Conservation (phyloP, 2,329 filamentous ascomycete species). For the Fusarium sp. region DNA sequence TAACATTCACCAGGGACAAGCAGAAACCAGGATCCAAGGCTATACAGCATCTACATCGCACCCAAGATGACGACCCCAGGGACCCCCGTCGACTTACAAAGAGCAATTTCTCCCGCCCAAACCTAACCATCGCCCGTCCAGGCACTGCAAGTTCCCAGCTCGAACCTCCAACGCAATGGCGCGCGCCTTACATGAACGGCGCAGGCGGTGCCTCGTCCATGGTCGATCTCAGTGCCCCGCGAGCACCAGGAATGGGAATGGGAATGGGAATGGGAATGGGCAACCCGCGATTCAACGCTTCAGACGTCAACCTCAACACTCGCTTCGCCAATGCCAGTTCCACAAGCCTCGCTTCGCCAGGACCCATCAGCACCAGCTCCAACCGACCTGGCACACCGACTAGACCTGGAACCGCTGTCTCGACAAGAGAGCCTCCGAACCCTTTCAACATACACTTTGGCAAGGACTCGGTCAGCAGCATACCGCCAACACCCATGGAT, state of each 20-base stretch:
- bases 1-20: conserved; percentile 40
- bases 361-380: conserved; percentile 38
- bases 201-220: conserved; percentile 57
- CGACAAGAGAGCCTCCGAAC: conserved; percentile 56
- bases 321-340: conserved; percentile 52
- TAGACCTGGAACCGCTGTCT: conserved; percentile 51
- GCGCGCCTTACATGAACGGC: conserved; percentile 51
- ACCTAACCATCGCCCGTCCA: conserved; percentile 51
- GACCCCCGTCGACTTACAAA: conserved; percentile 50
- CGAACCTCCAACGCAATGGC: conserved; percentile 44
- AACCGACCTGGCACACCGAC: conserved; percentile 43
- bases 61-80: conserved; percentile 18
- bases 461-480: conserved; percentile 45
- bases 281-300: conserved; percentile 48
- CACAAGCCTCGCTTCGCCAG: conserved; percentile 50
- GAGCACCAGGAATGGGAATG: conserved; percentile 41
- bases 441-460: conserved; percentile 61
- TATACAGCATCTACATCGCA: conserved; percentile 28
- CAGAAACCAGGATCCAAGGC: conserved; percentile 27
- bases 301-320: conserved; percentile 54
- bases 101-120: conserved; percentile 51
- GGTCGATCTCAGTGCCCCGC: conserved; percentile 55
- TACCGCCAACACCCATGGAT: conserved; percentile 41
- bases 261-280: conserved; percentile 43
- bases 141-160: conserved; percentile 54